phyloP scores from a whole-genome alignment of 1,284 basidiomycete species.

The Ceratobasidium sp. region DNA sequence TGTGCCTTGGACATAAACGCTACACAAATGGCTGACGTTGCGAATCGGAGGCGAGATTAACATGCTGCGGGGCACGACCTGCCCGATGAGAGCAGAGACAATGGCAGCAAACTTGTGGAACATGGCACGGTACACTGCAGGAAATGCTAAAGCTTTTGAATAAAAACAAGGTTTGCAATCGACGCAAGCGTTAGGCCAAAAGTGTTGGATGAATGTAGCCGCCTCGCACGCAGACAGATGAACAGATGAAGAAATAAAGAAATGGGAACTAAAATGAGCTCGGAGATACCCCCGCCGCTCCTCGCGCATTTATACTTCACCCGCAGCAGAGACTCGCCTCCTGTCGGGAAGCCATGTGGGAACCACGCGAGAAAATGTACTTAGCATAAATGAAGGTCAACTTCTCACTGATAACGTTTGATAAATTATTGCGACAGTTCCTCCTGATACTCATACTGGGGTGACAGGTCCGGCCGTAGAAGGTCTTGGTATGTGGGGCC shows the following conservation, averaged over 20 bases:
- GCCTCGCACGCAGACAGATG: constrained; percentile 18
- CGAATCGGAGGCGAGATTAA: constrained; percentile 8
- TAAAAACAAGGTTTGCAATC: constrained; percentile 8
- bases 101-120: constrained; percentile 29
- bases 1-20: not conserved
- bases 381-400: not conserved
- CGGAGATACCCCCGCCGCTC: not conserved
- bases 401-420: too few species aligned
- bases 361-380: constrained; percentile 4
- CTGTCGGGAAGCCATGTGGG: constrained; percentile 12
- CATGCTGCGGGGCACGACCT: constrained; percentile 2
- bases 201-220: constrained; percentile 30
- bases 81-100: constrained; percentile 23
- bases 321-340: constrained; percentile 7
- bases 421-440: too few species aligned
- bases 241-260: not conserved
- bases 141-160: constrained; percentile 4
- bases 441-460: too few species aligned
- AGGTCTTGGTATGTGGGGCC: too few species aligned
- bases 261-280: not conserved
- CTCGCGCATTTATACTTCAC: not conserved
- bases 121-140: constrained; percentile 26
- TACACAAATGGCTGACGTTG: not conserved
- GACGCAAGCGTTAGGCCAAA: constrained; percentile 14
- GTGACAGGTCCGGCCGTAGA: too few species aligned